A percentile compares a stretch with the other conserved stretches of the same genome.
Evolutionary conservation across 495 filamentous ascomycete species (phyloP).

Genomic region (Talaromyces thailandensis): DNA sequence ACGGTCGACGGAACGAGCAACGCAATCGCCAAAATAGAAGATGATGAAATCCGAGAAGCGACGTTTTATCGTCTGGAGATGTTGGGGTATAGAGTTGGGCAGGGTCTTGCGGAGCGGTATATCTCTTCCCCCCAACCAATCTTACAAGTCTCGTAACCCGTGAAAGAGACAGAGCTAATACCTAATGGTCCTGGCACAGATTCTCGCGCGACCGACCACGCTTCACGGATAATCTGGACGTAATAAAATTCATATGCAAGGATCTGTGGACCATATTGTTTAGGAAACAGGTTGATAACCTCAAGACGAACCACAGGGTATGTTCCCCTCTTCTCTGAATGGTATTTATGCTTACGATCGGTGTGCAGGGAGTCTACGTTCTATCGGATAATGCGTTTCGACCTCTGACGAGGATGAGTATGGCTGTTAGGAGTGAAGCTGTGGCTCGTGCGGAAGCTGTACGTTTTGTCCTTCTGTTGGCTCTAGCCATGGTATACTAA

Average conservation of each 20-base stretch:
- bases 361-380: slow-evolving; percentile 79
- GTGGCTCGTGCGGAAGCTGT: slow-evolving; percentile 73
- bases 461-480: slow-evolving; percentile 19
- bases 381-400: slow-evolving; percentile 90
- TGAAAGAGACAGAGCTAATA: background rate
- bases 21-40: slow-evolving; percentile 19
- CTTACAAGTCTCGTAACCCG: too few species aligned
- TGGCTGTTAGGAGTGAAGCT: slow-evolving; percentile 60
- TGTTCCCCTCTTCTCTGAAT: slow-evolving; percentile 7
- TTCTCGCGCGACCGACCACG: slow-evolving; percentile 83
- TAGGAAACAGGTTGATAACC: slow-evolving; percentile 93
- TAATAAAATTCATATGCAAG: slow-evolving; percentile 98
- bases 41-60: slow-evolving; percentile 71
- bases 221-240: slow-evolving; percentile 77
- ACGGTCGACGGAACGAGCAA: background rate
- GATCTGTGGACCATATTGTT: slow-evolving; percentile 93
- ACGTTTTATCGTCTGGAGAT: slow-evolving; percentile 78
- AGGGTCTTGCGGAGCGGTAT: slow-evolving; percentile 87
- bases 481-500: slow-evolving; percentile 9
- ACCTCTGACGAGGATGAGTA: slow-evolving; percentile 79
- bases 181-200: slow-evolving; percentile 30
- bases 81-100: slow-evolving; percentile 84
- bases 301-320: slow-evolving; percentile 96
- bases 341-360: background rate
- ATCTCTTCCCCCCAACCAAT: slow-evolving; percentile 12